Percentiles rank a stretch among this genome's conserved stretches.
Conservation (phyloP, 1,139 yeast species). For the Blastobotrys buckinghamii region DNA sequence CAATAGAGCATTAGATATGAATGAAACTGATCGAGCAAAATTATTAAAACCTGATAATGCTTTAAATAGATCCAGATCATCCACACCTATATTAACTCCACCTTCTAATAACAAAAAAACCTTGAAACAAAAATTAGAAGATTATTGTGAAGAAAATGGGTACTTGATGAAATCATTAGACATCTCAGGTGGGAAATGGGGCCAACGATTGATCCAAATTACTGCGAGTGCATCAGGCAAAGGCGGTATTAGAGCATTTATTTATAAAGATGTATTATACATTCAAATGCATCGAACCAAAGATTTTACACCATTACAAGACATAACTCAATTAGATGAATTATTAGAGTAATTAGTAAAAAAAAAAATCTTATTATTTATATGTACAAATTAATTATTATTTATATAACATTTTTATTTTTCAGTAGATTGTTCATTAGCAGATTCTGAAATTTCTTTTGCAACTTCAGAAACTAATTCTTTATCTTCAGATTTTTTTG, state of each 20-base stretch:
- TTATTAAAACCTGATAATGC: too few species aligned
- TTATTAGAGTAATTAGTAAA: not conserved
- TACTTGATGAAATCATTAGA: conserved; percentile 34
- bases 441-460: not conserved
- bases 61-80: not conserved
- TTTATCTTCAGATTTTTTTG: not conserved
- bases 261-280: conserved; percentile 46
- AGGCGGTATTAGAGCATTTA: conserved; percentile 33
- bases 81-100: not conserved
- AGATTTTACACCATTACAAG: not conserved
- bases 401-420: not conserved
- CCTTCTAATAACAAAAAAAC: conserved; percentile 18
- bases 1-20: conserved; percentile 30
- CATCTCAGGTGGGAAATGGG: conserved; percentile 31
- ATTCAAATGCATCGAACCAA: conserved; percentile 22
- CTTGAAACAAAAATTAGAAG: conserved; percentile 48
- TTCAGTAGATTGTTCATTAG: not conserved
- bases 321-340: conserved; percentile 24
- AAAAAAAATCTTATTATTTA: not conserved
- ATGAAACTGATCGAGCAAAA: conserved; percentile 7
- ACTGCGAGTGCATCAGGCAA: conserved; percentile 30
- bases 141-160: conserved; percentile 35
- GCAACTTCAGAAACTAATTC: not conserved
- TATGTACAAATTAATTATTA: not conserved
- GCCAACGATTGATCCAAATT: conserved; percentile 36